phyloP scores from a whole-genome alignment of 176 grass and related monocot genomes.

The Oryza rufipogon region DNA sequence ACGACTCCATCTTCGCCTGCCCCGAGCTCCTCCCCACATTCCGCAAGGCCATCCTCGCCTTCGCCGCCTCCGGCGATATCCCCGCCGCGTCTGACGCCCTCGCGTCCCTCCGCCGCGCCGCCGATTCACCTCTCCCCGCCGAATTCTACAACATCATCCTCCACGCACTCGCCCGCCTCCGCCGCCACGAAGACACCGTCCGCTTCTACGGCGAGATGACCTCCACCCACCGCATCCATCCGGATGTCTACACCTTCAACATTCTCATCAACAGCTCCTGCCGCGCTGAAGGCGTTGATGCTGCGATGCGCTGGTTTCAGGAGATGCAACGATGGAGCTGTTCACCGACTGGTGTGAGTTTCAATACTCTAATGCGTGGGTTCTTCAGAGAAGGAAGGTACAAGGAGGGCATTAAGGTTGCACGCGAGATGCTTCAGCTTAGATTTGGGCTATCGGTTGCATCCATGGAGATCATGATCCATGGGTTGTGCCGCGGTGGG shows the following conservation, averaged over 20 bases:
- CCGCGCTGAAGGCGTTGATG: slow-evolving; percentile 46
- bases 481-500: slow-evolving; percentile 53
- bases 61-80: slow-evolving; percentile 61
- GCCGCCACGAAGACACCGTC: slow-evolving; percentile 52
- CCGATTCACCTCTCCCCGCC: slow-evolving; percentile 58
- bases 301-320: slow-evolving; percentile 65
- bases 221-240: slow-evolving; percentile 48
- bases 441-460: slow-evolving; percentile 50
- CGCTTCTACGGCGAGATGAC: slow-evolving; percentile 65
- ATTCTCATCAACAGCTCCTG: slow-evolving; percentile 74
- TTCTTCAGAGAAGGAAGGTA: slow-evolving; percentile 65
- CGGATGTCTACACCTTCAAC: slow-evolving; percentile 75
- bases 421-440: slow-evolving; percentile 81
- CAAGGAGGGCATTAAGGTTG: slow-evolving; percentile 64
- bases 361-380: slow-evolving; percentile 79
- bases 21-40: slow-evolving; percentile 68
- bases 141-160: slow-evolving; percentile 77
- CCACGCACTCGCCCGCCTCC: slow-evolving; percentile 45
- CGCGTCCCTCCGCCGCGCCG: slow-evolving; percentile 48
- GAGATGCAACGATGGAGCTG: slow-evolving; percentile 59
- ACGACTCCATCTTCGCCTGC: slow-evolving; percentile 80
- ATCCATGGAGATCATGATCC: slow-evolving; percentile 70
- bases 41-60: slow-evolving; percentile 61
- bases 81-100: slow-evolving; percentile 47
- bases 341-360: slow-evolving; percentile 59